Percentiles rank a stretch among this genome's conserved stretches.
These are phyloP conservation scores for Nothopassalora personata DNA, from an alignment of 2,329 filamentous ascomycete genomes.

Conservation along the genomic window DNA sequence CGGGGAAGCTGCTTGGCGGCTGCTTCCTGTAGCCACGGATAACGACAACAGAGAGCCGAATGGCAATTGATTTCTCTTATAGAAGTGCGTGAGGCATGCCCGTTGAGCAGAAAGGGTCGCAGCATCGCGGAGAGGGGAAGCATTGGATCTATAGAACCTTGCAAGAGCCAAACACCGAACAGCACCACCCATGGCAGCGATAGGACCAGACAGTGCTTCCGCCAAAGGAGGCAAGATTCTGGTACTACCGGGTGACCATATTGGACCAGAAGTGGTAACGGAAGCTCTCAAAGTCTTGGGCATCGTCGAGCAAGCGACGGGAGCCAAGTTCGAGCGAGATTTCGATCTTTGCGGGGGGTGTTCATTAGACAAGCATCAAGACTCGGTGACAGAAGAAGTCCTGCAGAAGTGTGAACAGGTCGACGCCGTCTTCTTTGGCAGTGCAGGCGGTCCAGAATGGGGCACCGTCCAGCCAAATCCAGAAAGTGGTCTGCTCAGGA, in stretches of 20 bases:
- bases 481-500: slow-evolving; percentile 41
- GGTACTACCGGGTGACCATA: slow-evolving; percentile 19
- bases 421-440: slow-evolving; percentile 47
- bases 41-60: background rate
- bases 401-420: slow-evolving; percentile 38
- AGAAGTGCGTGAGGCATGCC: background rate
- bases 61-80: background rate
- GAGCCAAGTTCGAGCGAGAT: slow-evolving; percentile 28
- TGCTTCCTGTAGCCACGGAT: background rate
- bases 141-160: background rate
- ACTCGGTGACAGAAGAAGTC: slow-evolving; percentile 42
- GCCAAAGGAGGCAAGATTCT: slow-evolving; percentile 13
- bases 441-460: slow-evolving; percentile 48
- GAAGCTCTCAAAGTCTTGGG: slow-evolving; percentile 47
- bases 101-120: background rate
- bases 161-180: background rate
- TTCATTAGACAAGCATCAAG: slow-evolving; percentile 44
- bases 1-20: background rate
- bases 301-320: slow-evolving; percentile 32
- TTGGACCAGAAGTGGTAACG: slow-evolving; percentile 48
- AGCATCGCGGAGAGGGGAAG: background rate
- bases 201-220: background rate
- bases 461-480: slow-evolving; percentile 39
- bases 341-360: slow-evolving; percentile 34
- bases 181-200: background rate